Evolutionary conservation across 495 filamentous ascomycete genomes (phyloP).

Genomic region (Apiosordaria backusii): DNA sequence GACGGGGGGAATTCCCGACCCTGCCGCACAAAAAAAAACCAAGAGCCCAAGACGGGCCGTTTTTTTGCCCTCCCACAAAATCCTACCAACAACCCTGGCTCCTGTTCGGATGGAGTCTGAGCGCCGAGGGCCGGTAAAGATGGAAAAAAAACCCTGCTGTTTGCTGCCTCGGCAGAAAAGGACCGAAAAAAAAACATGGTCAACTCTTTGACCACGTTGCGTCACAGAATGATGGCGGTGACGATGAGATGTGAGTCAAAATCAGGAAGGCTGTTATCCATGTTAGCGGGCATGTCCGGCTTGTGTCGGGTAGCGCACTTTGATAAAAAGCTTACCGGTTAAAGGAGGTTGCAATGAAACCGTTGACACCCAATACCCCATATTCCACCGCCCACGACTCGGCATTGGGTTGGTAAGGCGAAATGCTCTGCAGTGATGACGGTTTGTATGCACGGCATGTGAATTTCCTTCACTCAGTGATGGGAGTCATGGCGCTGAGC

Average conservation of each 20-base stretch:
- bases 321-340: constrained; percentile 10
- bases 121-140: not conserved
- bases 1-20: not conserved
- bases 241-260: not conserved
- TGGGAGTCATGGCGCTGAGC: constrained; percentile 47
- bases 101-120: not conserved
- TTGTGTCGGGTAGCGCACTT: constrained; percentile 18
- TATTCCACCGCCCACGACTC: not conserved
- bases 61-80: not conserved
- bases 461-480: constrained; percentile 34
- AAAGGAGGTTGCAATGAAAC: not conserved
- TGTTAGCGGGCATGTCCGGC: constrained; percentile 6
- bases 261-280: constrained; percentile 4
- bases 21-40: not conserved
- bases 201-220: not conserved
- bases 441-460: constrained; percentile 22
- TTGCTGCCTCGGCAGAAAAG: constrained; percentile 9
- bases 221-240: not conserved
- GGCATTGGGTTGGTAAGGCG: not conserved
- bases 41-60: not conserved
- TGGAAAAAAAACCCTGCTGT: not conserved
- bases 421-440: constrained; percentile 3
- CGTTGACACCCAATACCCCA: constrained; percentile 1
- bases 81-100: too few species aligned
- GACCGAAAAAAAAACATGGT: not conserved